Evolutionary conservation across 176 grass and related monocot species (phyloP).

Genomic region (Olyra latifolia): DNA sequence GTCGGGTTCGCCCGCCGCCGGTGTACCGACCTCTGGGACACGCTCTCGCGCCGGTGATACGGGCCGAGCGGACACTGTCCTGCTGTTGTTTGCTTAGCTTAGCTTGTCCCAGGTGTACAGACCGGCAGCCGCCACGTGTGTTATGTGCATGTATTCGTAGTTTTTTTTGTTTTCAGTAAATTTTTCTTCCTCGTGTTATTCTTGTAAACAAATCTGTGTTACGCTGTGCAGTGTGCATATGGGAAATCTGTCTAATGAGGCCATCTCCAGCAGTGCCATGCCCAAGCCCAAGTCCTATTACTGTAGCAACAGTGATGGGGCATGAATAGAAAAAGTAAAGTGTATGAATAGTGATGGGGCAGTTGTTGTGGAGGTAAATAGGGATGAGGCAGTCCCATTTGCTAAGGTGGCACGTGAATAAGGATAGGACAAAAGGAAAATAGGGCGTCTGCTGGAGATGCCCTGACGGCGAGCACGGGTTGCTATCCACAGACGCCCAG

Average conservation of each 20-base stretch:
- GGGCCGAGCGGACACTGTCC: background rate
- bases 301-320: no score
- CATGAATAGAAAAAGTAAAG: no score
- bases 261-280: no score
- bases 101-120: slow-evolving; percentile 9
- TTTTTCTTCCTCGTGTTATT: background rate
- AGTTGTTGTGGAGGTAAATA: no score
- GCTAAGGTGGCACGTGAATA: no score
- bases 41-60: slow-evolving; percentile 57
- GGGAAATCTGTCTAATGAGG: background rate
- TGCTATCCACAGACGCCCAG: background rate
- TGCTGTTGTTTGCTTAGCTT: background rate
- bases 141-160: background rate
- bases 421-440: no score
- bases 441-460: no score
- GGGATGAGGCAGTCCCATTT: no score
- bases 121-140: background rate
- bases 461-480: slow-evolving; percentile 20
- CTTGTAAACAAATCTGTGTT: background rate
- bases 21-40: slow-evolving; percentile 76
- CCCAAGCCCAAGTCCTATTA: no score
- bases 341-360: no score
- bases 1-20: slow-evolving; percentile 86
- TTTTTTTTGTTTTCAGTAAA: background rate
- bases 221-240: background rate